Evolutionary conservation across 495 filamentous ascomycete genomes (phyloP), one percentile per base, ranked within the genome.

Genomic region (Massariosphaeria phaeospora): DNA sequence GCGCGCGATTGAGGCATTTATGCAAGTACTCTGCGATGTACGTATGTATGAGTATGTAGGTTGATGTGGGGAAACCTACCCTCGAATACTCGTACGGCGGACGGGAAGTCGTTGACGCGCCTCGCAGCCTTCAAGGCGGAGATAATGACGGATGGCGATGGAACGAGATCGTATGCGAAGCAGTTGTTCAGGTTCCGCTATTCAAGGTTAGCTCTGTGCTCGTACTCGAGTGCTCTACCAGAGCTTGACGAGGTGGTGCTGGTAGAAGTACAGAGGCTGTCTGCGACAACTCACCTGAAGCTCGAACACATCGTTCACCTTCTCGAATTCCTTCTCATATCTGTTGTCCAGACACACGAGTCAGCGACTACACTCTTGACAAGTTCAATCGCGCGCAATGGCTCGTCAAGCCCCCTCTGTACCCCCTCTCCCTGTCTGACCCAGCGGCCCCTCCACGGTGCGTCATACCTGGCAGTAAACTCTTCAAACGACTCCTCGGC

Each of bases 161-260:
- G 93, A 59, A 99, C 93, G 67, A 99, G 83, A 81, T 99, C 93
- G 84, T 99, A 99, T 71, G 93, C 93, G 76, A 99, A 99, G 72
- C 87, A 90, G 76, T 99, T 99, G 84, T 99, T 99, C 63, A 99
- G 80, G 75, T 99, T 99, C 69, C 93, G 90, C 90, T 98, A 66
- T 56, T 13, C 18, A 4, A 23, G 12, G 44, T 64, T 23, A 64
- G 61, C 34, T 20, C 10, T 13, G 17, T 26, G 15, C 17, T 26
- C 31, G 38, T 40, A 36, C 33, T 25, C 24, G 3, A n/a, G 8
- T 10, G 18, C 48, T 10, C 35, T 3, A 12, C 15, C 17, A 2
- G 7, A 43, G 41, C 24, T 29, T 2, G 5, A 23, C 15, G 9
- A 18, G 39, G 40, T 20, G 23, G 8, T 4, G 36, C 26, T 35